phyloP scores from a whole-genome alignment of 208 protist genomes.

The Leishmania turanica region DNA sequence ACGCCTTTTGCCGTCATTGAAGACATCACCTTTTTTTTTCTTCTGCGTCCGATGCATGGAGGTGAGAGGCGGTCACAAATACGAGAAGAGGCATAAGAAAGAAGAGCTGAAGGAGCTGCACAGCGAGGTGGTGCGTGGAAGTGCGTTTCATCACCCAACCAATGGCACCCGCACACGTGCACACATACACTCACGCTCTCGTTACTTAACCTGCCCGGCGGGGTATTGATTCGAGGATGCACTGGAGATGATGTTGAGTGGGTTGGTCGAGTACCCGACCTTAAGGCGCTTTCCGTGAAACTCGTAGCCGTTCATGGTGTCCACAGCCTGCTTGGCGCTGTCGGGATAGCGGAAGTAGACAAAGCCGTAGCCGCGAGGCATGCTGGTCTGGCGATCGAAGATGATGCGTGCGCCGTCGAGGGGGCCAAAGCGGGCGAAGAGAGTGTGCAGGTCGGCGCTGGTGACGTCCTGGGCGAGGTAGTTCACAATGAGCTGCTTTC shows the following conservation, averaged over 20 bases:
- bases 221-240: background rate
- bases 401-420: constrained; percentile 76
- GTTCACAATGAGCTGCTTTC: constrained; percentile 85
- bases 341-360: constrained; percentile 74
- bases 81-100: background rate
- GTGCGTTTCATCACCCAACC: background rate
- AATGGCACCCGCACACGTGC: background rate
- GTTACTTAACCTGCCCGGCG: background rate
- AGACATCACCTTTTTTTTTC: background rate
- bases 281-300: constrained; percentile 77
- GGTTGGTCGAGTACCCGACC: constrained; percentile 81
- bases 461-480: constrained; percentile 74
- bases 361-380: constrained; percentile 75
- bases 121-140: background rate
- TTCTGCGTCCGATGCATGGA: background rate
- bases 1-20: background rate
- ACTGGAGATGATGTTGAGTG: constrained; percentile 56
- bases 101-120: background rate
- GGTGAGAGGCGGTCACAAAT: background rate
- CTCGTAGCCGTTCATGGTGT: constrained; percentile 71
- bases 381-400: constrained; percentile 69
- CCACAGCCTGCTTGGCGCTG: constrained; percentile 58
- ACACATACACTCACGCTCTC: background rate
- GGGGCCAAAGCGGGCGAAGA: constrained; percentile 74
- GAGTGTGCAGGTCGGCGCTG: constrained; percentile 52